Base-by-base conservation (phyloP, 371 early-diverging fungal species). In the Funneliformis caledonium region DNA sequence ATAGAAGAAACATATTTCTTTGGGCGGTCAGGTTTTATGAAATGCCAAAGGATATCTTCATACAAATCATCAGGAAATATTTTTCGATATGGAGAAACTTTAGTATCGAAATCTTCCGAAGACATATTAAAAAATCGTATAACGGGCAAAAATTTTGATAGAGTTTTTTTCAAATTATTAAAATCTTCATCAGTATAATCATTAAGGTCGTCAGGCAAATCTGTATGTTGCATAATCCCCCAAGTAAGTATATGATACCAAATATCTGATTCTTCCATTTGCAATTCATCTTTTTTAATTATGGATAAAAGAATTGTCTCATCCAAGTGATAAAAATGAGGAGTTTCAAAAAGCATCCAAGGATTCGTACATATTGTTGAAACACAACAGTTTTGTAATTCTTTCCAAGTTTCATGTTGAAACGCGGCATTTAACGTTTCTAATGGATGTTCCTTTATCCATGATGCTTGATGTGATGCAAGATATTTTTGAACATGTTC, bases 61-160 rank as follows among this genome's bases (percentile, higher is more conserved):
- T 52, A 78, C n/a, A 78, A 52, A 12, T 68, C 69, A 12, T 68
- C 60, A 33, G 68, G 69, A 19, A 69, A 33, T 37, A 78, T 42
- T 48, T 26, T 33, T 31, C 43, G 6, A n/a, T 68, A 78, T 10
- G 78, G 78, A 1, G 14, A 31, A 26, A 78, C 69, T 43, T 78
- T 47, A 22, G 68, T 50, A 22, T 50, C 31, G 22, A 78, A 50
- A 47, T 78, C 78, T 31, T 47, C 19, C 16, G 10, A 8, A 11
- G 78, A 50, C 68, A 78, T 50, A n/a, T 78, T 22, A 68, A 78
- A 78, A 37, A 68, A 78, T 69, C 78, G 68, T 12, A 78, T 31
- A 10, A 68, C 11, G 19, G 78, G 78, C 9, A 78, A 45, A 52
- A 43, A 56, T 19, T 78, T 14, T n/a, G 47, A 22, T 68, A 78